Evolutionary conservation across 495 filamentous ascomycete genomes (phyloP), one percentile per base, ranked within the genome.

Genomic region (Bacidia gigantensis): DNA sequence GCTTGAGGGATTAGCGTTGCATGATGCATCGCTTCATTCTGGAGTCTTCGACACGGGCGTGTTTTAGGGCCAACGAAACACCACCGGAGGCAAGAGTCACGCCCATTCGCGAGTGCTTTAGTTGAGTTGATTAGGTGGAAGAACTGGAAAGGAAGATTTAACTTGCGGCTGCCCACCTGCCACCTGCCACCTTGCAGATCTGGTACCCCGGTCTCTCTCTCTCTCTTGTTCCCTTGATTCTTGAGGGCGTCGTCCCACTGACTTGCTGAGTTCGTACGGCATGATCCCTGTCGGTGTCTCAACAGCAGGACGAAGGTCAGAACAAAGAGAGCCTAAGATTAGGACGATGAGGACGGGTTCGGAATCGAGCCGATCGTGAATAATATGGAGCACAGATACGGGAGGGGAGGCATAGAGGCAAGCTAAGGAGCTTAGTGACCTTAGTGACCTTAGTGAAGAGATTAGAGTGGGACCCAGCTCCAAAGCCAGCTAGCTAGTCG

Each of bases 1-100:
- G 41, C 41, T 44, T 44, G 41, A 44, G 12, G 9, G 41, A 44
- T n/a, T 44, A 44, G 41, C 41, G 41, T 17, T 44, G 41, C 41
- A 44, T 7, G 29, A 44, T 22, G 41, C 41, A 44, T 44, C 12
- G 41, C 41, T 22, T 44, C 41, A 44, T 44, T n/a, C 41, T 18
- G 17, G 29, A 35, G 14, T 35, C 29, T 35, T 35, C 17, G 41
- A 44, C 14, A 22, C 41, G 14, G 5, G 9, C 20, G 9, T n/a
- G 14, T 7, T 7, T 17, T 44, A 44, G 41, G 41, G 41, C 41
- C 41, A 44, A 44, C 41, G 12, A 22, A 44, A 44, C 17, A 44
- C 41, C 5, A 18, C 29, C 29, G 29, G 29, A 35, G 29, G 29
- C 29, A 7, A 35, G 5, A 35, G 14, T 5, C 29, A 35, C 5